Conservation (phyloP, 805 yeast genomes). For the Wickerhamomyces ciferrii region DNA sequence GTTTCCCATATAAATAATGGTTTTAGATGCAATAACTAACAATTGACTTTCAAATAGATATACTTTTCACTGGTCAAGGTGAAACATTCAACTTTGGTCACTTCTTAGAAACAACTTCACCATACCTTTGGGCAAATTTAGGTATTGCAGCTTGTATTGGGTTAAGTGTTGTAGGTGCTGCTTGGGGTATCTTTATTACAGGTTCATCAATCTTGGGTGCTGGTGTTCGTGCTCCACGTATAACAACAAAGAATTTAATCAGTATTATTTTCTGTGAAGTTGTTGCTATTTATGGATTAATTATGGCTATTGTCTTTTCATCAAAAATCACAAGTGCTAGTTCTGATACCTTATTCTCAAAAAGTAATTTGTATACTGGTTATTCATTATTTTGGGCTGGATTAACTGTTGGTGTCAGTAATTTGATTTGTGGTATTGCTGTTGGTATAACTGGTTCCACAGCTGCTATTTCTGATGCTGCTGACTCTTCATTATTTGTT, state of each 20-base stretch:
- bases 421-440: conserved; percentile 93
- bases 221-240: conserved; percentile 96
- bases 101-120: conserved; percentile 79
- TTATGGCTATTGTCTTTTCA: conserved; percentile 95
- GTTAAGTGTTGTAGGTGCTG: conserved; percentile 93
- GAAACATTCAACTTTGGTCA: conserved; percentile 89
- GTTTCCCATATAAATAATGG: not conserved
- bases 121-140: conserved; percentile 93
- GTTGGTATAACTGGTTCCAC: conserved; percentile 98
- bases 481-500: conserved; percentile 91
- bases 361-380: conserved; percentile 89
- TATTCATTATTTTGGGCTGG: conserved; percentile 98
- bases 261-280: conserved; percentile 98
- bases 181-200: conserved; percentile 98
- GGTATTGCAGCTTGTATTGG: conserved; percentile 94
- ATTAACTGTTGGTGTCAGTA: conserved; percentile 87
- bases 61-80: conserved; percentile 84
- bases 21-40: not conserved
- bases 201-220: conserved; percentile 96
- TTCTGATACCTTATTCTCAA: conserved; percentile 58
- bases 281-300: conserved; percentile 96
- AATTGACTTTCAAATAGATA: conserved; percentile 15
- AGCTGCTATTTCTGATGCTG: conserved; percentile 98
- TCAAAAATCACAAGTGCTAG: conserved; percentile 75
- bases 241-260: conserved; percentile 93